These are phyloP conservation scores for Erodium moschatum DNA, from an alignment of 441 rosid genomes.

Conservation along the genomic window DNA sequence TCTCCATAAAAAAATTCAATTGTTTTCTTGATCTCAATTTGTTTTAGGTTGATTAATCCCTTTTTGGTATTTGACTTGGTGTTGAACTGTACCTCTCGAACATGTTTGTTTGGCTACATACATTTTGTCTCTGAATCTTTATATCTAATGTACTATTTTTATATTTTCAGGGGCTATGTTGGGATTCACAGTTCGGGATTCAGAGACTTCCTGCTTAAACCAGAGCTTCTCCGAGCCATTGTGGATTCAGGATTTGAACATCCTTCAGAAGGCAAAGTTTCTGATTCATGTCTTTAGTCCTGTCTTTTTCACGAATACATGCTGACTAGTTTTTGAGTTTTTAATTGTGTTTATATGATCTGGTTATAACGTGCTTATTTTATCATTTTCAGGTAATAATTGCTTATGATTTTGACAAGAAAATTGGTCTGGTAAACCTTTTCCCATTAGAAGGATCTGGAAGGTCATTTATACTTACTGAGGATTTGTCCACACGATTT, in stretches of 20 bases:
- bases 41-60: too few relatives aligned
- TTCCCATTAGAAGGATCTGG: constrained; percentile 49
- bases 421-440: constrained; percentile 52
- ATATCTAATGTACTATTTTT: constrained; percentile 2
- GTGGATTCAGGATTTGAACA: constrained; percentile 99
- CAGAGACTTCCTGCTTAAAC: constrained; percentile 97
- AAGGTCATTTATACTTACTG: constrained; percentile 66
- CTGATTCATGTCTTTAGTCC: neutral
- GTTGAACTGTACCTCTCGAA: too few relatives aligned
- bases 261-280: constrained; percentile 81
- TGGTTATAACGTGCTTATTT: too few relatives aligned
- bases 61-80: too few relatives aligned
- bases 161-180: constrained; percentile 67
- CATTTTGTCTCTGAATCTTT: neutral
- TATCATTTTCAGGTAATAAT: constrained; percentile 54
- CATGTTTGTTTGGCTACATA: too few relatives aligned
- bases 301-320: neutral
- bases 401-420: constrained; percentile 55
- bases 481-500: constrained; percentile 65
- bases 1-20: too few relatives aligned
- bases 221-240: constrained; percentile 94
- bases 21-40: too few relatives aligned
- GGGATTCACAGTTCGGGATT: constrained; percentile 99
- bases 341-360: too few relatives aligned
- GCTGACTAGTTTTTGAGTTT: too few relatives aligned